Evolutionary conservation across 768 basidiomycete species (phyloP).

Genomic region (Lactarius indigo): DNA sequence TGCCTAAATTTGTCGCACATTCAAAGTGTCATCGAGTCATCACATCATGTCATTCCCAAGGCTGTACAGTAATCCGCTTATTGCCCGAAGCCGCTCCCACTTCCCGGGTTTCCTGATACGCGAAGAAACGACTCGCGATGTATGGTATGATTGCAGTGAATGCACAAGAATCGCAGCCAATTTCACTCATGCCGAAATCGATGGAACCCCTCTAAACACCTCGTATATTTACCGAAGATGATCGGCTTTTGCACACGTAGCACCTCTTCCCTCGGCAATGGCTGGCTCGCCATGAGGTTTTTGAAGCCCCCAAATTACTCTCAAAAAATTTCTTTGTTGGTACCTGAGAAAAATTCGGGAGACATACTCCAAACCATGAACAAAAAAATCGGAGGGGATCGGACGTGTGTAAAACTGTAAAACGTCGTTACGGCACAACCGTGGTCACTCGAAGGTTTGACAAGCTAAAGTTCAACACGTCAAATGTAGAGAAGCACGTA

Average conservation of each 20-base stretch:
- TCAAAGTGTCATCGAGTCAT: too few relatives aligned
- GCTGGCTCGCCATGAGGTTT: not conserved
- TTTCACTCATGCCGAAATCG: not conserved
- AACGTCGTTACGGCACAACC: not conserved
- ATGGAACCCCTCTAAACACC: not conserved
- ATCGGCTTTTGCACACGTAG: not conserved
- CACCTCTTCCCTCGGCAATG: not conserved
- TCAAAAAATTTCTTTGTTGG: not conserved
- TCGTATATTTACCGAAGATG: not conserved
- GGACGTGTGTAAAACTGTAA: not conserved
- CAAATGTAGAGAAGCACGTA: not conserved
- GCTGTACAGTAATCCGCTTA: not conserved
- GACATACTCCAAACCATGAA: not conserved
- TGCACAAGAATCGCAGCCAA: not conserved
- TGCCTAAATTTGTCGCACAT: not conserved
- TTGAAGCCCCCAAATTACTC: not conserved
- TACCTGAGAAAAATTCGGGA: not conserved
- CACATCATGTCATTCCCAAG: not conserved
- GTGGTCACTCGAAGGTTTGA: not conserved
- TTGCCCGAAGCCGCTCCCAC: not conserved
- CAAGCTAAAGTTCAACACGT: not conserved
- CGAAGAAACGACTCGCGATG: not conserved
- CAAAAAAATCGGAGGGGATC: not conserved
- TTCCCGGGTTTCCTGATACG: not conserved
- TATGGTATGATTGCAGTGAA: not conserved